Base-by-base conservation (phyloP, 768 basidiomycete species). In the Hortiboletus flavorubellus region DNA sequence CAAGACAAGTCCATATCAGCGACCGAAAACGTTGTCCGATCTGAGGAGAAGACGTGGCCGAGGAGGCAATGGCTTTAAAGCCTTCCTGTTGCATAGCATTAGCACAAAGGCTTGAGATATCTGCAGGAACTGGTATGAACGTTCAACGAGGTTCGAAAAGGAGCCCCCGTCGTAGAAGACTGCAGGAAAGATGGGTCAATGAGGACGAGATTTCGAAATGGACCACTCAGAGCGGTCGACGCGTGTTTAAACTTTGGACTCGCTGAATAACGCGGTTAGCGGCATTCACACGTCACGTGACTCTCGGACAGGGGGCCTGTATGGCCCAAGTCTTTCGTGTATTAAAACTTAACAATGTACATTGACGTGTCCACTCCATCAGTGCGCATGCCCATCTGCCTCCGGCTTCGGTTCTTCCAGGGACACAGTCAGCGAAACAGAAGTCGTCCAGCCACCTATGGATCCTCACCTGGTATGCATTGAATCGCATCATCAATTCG, bases 401-500 rank as follows among this genome's bases (percentile, higher is more conserved):
- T 91, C 88, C 46, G 75, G 80, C 71, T 87, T 84, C 61, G 82
- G 79, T 72, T 92, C 89, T 91, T 68, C 39, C 53, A 56, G 59
- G 50, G 50, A 54, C 18, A 49, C 40, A 14, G 61, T 62, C 41
- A 66, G 56, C 11, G 26, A 60, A 51, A 65, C 7, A 64, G 30
- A 59, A 50, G 26, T 40, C 38, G 15, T 46, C 8, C 14, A 62
- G 33, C 35, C 39, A 43, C 47, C 39, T 15, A 29, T 42, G 53
- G 23, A 21, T 30, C 74, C 86, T 76, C 63, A 91, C 91, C 91
- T 56, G 91, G 89, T 45, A 89, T 79, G 72, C 89, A 91, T 65
- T 93, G 91, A 58, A 93, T 93, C n/a, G 91, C 91, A 72, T 93
- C 95, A 70, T 98, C 95, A 64, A 98, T 98, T 57, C 97, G 83